Base-by-base conservation (phyloP, 2,329 filamentous ascomycete genomes). In the Beauveria asiatica region DNA sequence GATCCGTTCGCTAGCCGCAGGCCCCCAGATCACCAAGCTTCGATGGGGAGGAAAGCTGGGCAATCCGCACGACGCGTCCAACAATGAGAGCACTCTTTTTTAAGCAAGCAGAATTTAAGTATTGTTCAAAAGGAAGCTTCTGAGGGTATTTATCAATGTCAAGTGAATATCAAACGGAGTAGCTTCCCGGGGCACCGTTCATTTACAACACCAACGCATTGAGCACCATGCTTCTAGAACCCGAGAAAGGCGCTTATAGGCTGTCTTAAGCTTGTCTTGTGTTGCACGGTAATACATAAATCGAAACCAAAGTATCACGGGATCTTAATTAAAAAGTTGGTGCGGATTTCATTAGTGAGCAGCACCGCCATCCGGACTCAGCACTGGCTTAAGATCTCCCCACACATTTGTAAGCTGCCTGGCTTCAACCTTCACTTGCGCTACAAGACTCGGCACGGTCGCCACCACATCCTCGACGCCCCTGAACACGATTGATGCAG, bases 371-470 rank as follows among this genome's bases (percentile, higher is more conserved):
- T 50, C 27, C 5, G n/a, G 11, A 17, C 48, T 53, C 17, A 42
- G 37, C 50, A 42, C n/a, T 11, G 21, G 33, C 30, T 42, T 16
- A 16, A 33, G 44, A 57, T 57, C 21, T 19, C 55, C 46, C 46
- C 56, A 44, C 56, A 58, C 46, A 55, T 55, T 50, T 55, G 50
- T 60, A 56, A 51, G 54, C 54, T 52, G 54, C 30, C 30, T 5
- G 30, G 41, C 48, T 57, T 57, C 55, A 53, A 41, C 49, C 10
- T 49, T 42, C 41, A 39, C 21, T 23, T 11, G 5, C 30, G 30
- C 30, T 33, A 33, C 30, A 33, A 11, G 30, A 33, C 30, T 33
- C 30, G 30, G 9, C 16, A 46, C 9, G 46, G 45, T 1, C 7
- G 44, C 51, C 48, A 39, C 46, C 56, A 58, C 46, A 30, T 50